Conservation (phyloP, 306 rosid species). For the Ormosia emarginata region DNA sequence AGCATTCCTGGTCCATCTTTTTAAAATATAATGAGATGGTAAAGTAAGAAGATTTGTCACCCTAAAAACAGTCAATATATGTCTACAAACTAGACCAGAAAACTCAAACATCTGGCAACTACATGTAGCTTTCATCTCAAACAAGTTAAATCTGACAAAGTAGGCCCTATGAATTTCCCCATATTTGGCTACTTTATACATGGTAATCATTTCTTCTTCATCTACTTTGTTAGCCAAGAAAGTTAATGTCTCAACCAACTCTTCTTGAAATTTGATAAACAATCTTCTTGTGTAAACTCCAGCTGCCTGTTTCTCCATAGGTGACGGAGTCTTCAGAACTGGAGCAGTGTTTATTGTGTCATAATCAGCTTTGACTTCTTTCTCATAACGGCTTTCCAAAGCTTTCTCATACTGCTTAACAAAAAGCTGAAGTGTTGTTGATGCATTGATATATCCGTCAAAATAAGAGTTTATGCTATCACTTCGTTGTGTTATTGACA, state of each 20-base stretch:
- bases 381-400: slow-evolving; percentile 33
- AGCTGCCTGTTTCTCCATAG: slow-evolving; percentile 40
- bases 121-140: slow-evolving; percentile 31
- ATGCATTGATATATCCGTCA: slow-evolving; percentile 38
- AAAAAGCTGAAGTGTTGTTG: slow-evolving; percentile 35
- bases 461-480: slow-evolving; percentile 39
- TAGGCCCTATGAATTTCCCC: slow-evolving; percentile 27
- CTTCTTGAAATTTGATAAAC: slow-evolving; percentile 33
- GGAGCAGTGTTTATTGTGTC: slow-evolving; percentile 33
- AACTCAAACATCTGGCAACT: slow-evolving; percentile 42
- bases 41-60: slow-evolving; percentile 32
- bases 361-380: slow-evolving; percentile 37
- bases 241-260: slow-evolving; percentile 36
- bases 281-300: slow-evolving; percentile 33
- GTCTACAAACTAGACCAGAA: slow-evolving; percentile 38
- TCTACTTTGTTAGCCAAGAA: slow-evolving; percentile 35
- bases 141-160: slow-evolving; percentile 23
- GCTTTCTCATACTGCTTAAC: slow-evolving; percentile 36
- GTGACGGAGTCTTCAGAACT: slow-evolving; percentile 34
- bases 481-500: slow-evolving; percentile 38
- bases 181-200: slow-evolving; percentile 31
- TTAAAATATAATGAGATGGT: slow-evolving; percentile 33
- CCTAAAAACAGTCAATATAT: slow-evolving; percentile 38
- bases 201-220: slow-evolving; percentile 17
- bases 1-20: slow-evolving; percentile 38